Evolutionary conservation across 208 protist genomes (phyloP), one percentile per base, ranked within the genome.

Genomic region (Entamoeba invadens): DNA sequence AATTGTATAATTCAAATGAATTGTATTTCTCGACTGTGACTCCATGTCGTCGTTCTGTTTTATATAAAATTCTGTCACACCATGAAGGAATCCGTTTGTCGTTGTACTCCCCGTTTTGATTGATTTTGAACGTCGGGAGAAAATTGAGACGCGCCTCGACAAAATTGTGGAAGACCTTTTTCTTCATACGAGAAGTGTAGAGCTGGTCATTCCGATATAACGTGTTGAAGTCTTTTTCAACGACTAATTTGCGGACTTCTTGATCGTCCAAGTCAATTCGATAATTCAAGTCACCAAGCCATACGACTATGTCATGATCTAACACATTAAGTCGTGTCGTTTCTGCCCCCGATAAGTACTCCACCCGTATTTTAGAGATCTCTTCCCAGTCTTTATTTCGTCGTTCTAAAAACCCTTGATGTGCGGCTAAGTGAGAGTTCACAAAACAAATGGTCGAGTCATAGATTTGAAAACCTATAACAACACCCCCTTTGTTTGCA

Each of bases 261-360:
- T 51, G 35, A 45, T 44, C 38, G 0, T 91, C 12, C 12, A 94
- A 93, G 94, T 98, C 97, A 92, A 98, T 96, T 91, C 98, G 97
- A 95, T 98, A 98, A 96, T 98, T 98, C 25, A 98, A 96, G 92
- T 98, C 98, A 4, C 98, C 98, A 44, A 97, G 42, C 93, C 98
- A 98, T 87, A 98, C 97, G 16, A 97, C 96, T 45, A 97, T 93
- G 95, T 98, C 97, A 94, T 97, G 98, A 93, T 97, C 96, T 94
- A 98, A 96, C 10, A 96, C 95, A 45, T 46, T n/a, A 93, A 57
- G 8, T 57, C 8, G 18, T 38, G 6, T 6, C 42, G n/a, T 42
- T 91, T 16, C 25, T 91, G 4, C 10, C n/a, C 21, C 10, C 25
- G 25, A 44, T 44, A 4, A 91, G 10, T 42, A 91, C 42, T 91